These are phyloP conservation scores for Pichia sp. DNA, from an alignment of 1,139 yeast species.

Conservation along the genomic window DNA sequence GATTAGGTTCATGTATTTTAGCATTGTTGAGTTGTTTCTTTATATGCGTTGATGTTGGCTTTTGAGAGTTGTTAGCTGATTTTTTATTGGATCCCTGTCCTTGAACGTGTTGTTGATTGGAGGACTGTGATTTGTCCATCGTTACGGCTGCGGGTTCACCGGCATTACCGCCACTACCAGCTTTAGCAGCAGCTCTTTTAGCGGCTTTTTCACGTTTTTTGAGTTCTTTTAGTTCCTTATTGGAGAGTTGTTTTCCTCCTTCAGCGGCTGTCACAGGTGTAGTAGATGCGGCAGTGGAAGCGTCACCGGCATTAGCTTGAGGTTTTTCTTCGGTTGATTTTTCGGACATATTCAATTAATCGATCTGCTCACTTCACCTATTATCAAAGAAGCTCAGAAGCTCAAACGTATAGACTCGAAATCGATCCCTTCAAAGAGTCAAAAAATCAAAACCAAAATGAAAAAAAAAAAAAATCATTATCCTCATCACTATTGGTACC, in stretches of 20 bases:
- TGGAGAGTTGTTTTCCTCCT: slow-evolving; percentile 37
- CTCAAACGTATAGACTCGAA: too few relatives aligned
- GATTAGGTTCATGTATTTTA: slow-evolving; percentile 35
- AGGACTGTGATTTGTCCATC: slow-evolving; percentile 1
- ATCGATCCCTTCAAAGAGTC: too few relatives aligned
- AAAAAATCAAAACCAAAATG: too few relatives aligned
- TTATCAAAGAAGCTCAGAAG: too few relatives aligned
- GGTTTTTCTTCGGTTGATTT: not conserved
- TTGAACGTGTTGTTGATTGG: too few relatives aligned
- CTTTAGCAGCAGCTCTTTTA: slow-evolving; percentile 67
- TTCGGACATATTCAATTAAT: slow-evolving; percentile 1
- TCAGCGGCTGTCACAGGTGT: slow-evolving; percentile 1
- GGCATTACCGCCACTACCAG: slow-evolving; percentile 17
- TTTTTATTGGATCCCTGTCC: slow-evolving; percentile 11
- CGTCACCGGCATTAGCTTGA: not conserved
- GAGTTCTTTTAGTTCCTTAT: slow-evolving; percentile 79
- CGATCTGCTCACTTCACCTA: too few relatives aligned
- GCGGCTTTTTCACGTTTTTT: slow-evolving; percentile 89
- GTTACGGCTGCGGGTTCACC: not conserved
- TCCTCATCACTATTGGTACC: too few relatives aligned
- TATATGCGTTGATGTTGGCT: slow-evolving; percentile 38
- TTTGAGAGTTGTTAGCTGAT: slow-evolving; percentile 4
- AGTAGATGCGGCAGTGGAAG: not conserved
- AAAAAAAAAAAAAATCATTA: too few relatives aligned
- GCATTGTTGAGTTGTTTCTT: slow-evolving; percentile 51